Evolutionary conservation across 208 protist genomes (phyloP).

Genomic region (Naegleria lovaniensis): DNA sequence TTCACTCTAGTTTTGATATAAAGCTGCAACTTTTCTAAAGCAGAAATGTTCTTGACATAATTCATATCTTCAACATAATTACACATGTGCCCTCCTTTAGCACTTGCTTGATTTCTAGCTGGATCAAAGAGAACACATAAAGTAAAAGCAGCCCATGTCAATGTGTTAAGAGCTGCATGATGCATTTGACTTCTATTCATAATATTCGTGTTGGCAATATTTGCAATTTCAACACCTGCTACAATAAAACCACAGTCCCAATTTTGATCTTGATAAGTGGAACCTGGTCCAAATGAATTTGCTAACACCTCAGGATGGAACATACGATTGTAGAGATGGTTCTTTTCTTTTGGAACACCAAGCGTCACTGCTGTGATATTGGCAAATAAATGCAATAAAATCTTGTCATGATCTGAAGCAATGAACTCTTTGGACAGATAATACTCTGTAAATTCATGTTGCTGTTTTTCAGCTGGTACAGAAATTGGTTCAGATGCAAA

Average conservation of each 20-base stretch:
- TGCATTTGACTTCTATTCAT: background rate
- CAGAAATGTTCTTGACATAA: background rate
- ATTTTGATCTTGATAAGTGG: background rate
- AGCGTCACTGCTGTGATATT: background rate
- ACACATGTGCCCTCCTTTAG: background rate
- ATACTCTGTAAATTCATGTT: background rate
- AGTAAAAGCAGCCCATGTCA: background rate
- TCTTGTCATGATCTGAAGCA: background rate
- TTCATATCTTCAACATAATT: background rate
- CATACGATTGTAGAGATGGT: background rate
- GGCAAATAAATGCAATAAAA: background rate
- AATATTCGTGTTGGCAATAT: background rate
- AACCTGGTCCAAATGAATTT: background rate
- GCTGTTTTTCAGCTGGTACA: background rate
- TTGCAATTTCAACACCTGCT: background rate
- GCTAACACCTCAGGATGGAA: background rate
- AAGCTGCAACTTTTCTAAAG: background rate
- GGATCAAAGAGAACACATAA: background rate
- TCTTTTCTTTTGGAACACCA: background rate
- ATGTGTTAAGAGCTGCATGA: background rate
- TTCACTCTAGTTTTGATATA: background rate
- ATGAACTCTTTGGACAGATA: background rate
- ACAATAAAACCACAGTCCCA: conserved; percentile 15
- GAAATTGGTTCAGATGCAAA: background rate
- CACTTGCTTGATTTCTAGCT: background rate